phyloP scores from a whole-genome alignment of 495 filamentous ascomycete species.

The Hypoxylon crocopeplum region DNA sequence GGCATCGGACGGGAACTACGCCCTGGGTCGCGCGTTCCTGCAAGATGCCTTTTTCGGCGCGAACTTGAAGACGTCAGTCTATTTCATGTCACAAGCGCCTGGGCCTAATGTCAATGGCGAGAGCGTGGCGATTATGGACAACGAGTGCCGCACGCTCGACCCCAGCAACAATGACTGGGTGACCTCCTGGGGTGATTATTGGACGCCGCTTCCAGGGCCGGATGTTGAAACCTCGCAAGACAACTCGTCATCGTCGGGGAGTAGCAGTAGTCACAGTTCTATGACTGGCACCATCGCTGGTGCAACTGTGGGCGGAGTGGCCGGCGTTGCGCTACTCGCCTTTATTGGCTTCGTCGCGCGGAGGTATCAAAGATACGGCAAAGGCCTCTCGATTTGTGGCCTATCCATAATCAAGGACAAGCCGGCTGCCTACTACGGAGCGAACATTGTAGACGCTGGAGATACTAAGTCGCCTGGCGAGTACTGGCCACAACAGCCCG shows the following conservation, averaged over 20 bases:
- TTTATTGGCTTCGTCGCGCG: constrained; percentile 1
- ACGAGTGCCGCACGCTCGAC: constrained; percentile 4
- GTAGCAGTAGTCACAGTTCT: too few species aligned
- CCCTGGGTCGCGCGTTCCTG: constrained; percentile 58
- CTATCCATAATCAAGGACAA: constrained; percentile 10
- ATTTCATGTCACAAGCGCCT: constrained; percentile 21
- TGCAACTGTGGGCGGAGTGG: constrained; percentile 7
- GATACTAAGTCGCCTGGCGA: constrained; percentile 5
- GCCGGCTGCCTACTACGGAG: constrained; percentile 12
- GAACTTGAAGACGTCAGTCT: constrained; percentile 41
- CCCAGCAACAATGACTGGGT: constrained; percentile 21
- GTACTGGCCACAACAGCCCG: constrained; percentile 1
- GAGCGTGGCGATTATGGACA: constrained; percentile 15
- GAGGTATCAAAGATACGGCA: constrained; percentile 11
- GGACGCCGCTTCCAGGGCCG: constrained; percentile 18
- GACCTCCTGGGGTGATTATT: constrained; percentile 17
- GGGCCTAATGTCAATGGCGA: constrained; percentile 12
- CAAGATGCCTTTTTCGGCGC: constrained; percentile 60
- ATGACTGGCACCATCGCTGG: constrained; percentile 3
- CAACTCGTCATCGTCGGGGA: not conserved
- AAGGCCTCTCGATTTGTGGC: constrained; percentile 14
- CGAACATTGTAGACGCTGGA: not conserved
- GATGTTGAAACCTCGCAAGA: not conserved
- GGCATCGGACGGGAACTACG: constrained; percentile 32
- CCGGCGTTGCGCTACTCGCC: constrained; percentile 1